Evolutionary conservation across 1,284 basidiomycete species (phyloP), one percentile per base, ranked within the genome.

Genomic region (Papiliotrema fonsecae): DNA sequence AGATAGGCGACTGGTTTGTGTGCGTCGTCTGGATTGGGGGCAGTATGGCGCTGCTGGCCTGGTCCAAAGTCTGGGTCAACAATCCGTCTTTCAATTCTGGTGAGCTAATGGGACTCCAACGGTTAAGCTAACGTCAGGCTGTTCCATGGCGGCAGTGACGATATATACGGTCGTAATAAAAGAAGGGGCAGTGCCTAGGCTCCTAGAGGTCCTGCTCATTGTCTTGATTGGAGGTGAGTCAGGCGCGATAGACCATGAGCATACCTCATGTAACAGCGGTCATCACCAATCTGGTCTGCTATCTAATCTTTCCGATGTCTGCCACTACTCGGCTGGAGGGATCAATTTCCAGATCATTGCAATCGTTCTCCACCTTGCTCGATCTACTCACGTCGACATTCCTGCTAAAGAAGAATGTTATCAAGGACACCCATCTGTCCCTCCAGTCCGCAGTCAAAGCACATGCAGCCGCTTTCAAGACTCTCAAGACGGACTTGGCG

Each of bases 21-120:
- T 80, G 86, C 18, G 78, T 94, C 22, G 49, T 83, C 9, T 92
- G 86, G 85, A 79, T 96, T 51, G 92, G 88, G 1, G 58, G 88
- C 1, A 84, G 85, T 21, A 88, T 94, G 81, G 85, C 84, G 30
- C 66, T 80, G 0, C 73, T 96, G 21, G 89, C 90, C 0, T 97
- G 69, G 70, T 58, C 67, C 11, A 75, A 96, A 71, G 79, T 89
- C 5, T 91, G 86, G 83, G 88, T 97, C 76, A 81, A 77, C 9
- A 93, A 87, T 65, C 87, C 90, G 1, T 84, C 85, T 16, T 97
- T 94, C 70, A 92, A 91, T 62, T 87, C 89, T n/a, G 89, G 88
- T 82, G 69, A 62, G 78, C 24, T 3, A 26, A 9, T 18, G 6
- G 5, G 24, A 13, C 21, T 39, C 16, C 40, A 19, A 34, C 1